Conservation (phyloP, 75 land plant species). For the Cupressus sempervirens region DNA sequence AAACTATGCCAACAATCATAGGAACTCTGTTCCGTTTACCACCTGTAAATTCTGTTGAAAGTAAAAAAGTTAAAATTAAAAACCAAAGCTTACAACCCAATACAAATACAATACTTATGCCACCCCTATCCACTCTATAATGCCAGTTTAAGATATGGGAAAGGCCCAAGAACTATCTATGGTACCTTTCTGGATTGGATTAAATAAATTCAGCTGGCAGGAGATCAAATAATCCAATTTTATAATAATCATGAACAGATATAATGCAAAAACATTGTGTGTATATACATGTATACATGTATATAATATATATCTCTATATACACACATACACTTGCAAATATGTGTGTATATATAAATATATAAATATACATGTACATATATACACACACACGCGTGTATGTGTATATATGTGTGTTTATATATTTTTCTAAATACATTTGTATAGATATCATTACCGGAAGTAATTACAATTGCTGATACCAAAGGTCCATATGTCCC, state of each 20-base stretch:
- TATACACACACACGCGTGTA: too few relatives aligned
- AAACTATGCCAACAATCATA: background rate
- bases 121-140: background rate
- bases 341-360: too few relatives aligned
- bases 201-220: background rate
- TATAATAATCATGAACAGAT: background rate
- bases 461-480: constrained; percentile 51
- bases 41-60: background rate
- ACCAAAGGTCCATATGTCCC: constrained; percentile 57
- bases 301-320: too few relatives aligned
- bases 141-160: background rate
- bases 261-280: background rate
- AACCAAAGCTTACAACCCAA: background rate
- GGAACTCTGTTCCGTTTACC: background rate
- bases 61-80: background rate
- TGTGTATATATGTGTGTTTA: background rate
- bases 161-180: background rate
- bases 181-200: constrained; percentile 13
- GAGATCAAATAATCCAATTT: background rate
- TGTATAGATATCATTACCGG: constrained; percentile 25
- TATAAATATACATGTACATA: too few relatives aligned
- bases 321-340: too few relatives aligned
- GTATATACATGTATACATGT: too few relatives aligned
- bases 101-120: background rate
- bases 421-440: background rate